These are phyloP conservation scores for Daucus carota DNA, from an alignment of 129 eudicot genomes.

Conservation along the genomic window DH1_v3.0 NC_030384.2:28179001-28179500, in stretches of 20 bases:
- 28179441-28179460: slow-evolving; percentile 69
- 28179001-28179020: not conserved
- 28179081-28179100: slow-evolving; percentile 44
- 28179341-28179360: too few relatives aligned
- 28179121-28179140: slow-evolving; percentile 53
- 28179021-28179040: not conserved
- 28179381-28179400: slow-evolving; percentile 51
- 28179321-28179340: not conserved
- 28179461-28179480: slow-evolving; percentile 61
- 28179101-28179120: slow-evolving; percentile 55
- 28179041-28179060: not conserved
- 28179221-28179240: slow-evolving; percentile 33
- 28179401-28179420: slow-evolving; percentile 84
- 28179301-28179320: too few relatives aligned
- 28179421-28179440: slow-evolving; percentile 78
- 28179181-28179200: slow-evolving; percentile 39
- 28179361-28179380: not conserved
- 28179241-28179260: not conserved
- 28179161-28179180: slow-evolving; percentile 37
- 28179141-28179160: slow-evolving; percentile 54
- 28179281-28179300: not conserved
- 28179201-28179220: slow-evolving; percentile 62
- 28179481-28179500: slow-evolving; percentile 72
- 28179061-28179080: slow-evolving; percentile 46
- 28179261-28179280: not conserved